Conservation (phyloP, 305 asterid genomes). For the Fraxinus angustifolia region DNA sequence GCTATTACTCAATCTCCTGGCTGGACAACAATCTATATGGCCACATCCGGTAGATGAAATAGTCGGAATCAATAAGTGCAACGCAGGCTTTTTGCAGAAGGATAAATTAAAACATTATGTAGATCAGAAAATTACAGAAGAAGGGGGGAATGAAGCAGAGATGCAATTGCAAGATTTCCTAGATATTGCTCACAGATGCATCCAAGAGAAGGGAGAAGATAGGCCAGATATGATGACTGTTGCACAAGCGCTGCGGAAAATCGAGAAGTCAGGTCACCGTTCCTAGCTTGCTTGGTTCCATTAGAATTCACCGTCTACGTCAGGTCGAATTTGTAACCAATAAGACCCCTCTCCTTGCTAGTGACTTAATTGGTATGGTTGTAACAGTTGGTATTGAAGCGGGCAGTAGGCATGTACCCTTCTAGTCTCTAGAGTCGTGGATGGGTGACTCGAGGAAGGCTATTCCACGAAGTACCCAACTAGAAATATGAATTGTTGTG, state of each 20-base stretch:
- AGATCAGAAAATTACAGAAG: background rate
- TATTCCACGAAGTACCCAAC: too few relatives aligned
- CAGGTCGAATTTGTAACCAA: background rate
- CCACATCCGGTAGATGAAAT: background rate
- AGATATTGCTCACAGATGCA: constrained; percentile 15
- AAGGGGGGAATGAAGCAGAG: background rate
- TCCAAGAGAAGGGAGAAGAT: constrained; percentile 5
- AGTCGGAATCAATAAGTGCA: background rate
- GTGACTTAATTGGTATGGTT: background rate
- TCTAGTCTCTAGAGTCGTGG: background rate
- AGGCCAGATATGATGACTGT: constrained; percentile 16
- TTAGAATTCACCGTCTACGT: background rate
- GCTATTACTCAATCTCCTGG: background rate
- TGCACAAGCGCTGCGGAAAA: background rate
- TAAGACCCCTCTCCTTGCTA: background rate
- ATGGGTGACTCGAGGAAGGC: background rate
- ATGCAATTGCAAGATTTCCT: background rate
- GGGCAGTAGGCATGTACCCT: background rate
- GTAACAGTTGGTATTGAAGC: too few relatives aligned
- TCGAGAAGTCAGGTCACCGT: background rate
- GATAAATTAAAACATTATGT: background rate
- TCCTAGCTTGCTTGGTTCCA: background rate
- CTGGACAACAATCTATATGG: background rate
- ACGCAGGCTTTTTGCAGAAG: background rate
- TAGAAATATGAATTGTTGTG: too few relatives aligned